Percentiles rank a stretch among this genome's conserved stretches.
Conservation (phyloP, 208 protist genomes). For the Leptomonas pyrrhocoris region DNA sequence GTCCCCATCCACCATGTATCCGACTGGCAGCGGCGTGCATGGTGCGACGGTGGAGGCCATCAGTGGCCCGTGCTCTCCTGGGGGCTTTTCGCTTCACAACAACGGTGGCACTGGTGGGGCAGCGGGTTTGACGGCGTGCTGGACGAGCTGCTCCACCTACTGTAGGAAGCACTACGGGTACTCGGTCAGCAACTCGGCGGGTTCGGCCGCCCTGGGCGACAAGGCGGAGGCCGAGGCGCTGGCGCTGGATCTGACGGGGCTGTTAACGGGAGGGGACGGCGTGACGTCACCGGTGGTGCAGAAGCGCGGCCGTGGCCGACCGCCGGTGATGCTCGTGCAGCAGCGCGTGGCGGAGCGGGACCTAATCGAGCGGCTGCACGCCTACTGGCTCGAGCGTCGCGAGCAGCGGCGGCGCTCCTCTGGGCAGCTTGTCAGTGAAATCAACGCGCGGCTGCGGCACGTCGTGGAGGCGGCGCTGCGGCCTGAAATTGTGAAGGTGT, state of each 20-base stretch:
- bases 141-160: constrained; percentile 64
- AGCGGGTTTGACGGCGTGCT: constrained; percentile 3
- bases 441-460: constrained; percentile 44
- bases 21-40: not conserved
- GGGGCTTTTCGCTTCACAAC: not conserved
- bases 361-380: constrained; percentile 41
- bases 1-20: not conserved
- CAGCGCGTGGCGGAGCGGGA: constrained; percentile 40
- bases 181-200: constrained; percentile 31
- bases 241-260: constrained; percentile 43
- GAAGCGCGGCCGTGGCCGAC: constrained; percentile 55
- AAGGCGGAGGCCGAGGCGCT: constrained; percentile 53
- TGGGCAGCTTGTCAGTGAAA: constrained; percentile 41
- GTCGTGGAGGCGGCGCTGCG: constrained; percentile 58
- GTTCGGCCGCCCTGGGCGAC: constrained; percentile 36
- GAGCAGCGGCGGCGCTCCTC: constrained; percentile 41
- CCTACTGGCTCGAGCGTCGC: constrained; percentile 69
- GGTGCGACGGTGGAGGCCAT: not conserved
- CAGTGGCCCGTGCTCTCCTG: not conserved
- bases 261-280: constrained; percentile 33
- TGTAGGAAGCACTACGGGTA: constrained; percentile 69
- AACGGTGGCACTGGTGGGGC: too few relatives aligned
- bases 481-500: constrained; percentile 75
- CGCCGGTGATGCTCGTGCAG: constrained; percentile 37
- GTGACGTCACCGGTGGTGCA: constrained; percentile 27